Base-by-base conservation (phyloP, 345 rosid genomes). In the Ceriops zippeliana region DNA sequence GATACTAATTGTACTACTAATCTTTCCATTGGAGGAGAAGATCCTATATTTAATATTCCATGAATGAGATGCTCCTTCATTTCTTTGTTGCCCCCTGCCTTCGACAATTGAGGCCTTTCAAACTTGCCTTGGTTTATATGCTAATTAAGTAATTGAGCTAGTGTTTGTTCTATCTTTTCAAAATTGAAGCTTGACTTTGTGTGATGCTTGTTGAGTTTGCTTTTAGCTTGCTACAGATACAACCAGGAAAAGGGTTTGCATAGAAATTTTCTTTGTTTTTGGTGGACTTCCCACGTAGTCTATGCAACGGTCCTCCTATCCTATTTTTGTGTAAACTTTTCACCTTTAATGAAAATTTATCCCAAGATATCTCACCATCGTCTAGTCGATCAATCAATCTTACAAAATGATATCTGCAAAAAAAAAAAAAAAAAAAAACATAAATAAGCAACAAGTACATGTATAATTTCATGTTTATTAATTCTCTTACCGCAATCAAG, bases 241-340 rank as follows among this genome's bases (percentile, higher is more conserved):
- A 86, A 65, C 88, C 95, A 0, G 91, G 89, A 73, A 79, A 82
- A 69, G 95, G 95, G 71, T 91, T 87, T 26, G 92, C 97, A 11
- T 87, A 84, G 73, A 91, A 87, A 58, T 71, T 83, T 77, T 91
- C 91, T 73, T 91, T 88, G 4, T 47, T 37, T 67, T 75, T 88
- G 2, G 78, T 73, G 9, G 75, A 66, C 56, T 53, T 73, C 59
- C 85, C 84, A 10, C 79, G 66, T 47, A 53, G 58, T 72, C 97
- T 84, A 1, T 31, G 72, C 35, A 66, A 52, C 5, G 97, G 86
- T 37, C 81, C 83, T 74, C 92, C 96, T 42, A 71, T 75, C 53
- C 92, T 80, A n/a, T 83, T 70, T 54, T 63, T 21, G 58, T 91
- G 89, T 47, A 84, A 28, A 20, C 72, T 70, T 82, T 74, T 83